Base-by-base conservation (phyloP, 352 stramenopile genomes). In the Blastocystis hominis region DNA sequence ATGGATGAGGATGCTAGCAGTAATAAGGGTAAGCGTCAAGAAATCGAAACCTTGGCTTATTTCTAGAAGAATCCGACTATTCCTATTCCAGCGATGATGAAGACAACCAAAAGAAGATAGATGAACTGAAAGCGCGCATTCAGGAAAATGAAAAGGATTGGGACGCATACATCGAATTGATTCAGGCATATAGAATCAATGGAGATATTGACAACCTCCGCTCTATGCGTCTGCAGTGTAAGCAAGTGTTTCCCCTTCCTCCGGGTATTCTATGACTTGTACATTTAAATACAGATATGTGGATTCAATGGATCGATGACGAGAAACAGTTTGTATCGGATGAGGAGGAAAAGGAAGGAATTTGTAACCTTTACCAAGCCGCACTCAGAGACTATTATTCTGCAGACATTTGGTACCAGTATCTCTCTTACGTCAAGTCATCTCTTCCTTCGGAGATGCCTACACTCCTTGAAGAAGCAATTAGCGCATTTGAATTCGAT, bases 321-420 rank as follows among this genome's bases (percentile, higher is more conserved):
- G 72, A 84, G 68, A 66, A 66, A 20, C 47, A 50, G 62, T 34
- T 84, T 20, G 72, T 64, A 17, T 68, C 47, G 4, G n/a, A 24
- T 24, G 50, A 53, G 30, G 72, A 84, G 1, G 50, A 84, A 15
- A 84, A 84, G 56, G 72, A 84, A n/a, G 68, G 72, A n/a, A 84
- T 84, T 40, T 84, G 72, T 30, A 46, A 84, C 30, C 56, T 84
- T 30, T 84, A 66, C 44, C 50, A 63, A 24, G 72, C 72, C 15
- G 15, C 72, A 17, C 50, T 84, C 2, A 84, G 68, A 53, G 72
- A 84, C 38, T 84, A 84, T 53, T 84, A 68, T 20, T 84, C 72
- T 4, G 36, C 68, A 17, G 72, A 84, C 44, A 3, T 84, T n/a
- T 84, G 72, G 72, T 66, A n/a, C 6, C 47, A 84, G 30, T 84